Percentiles rank a stretch among this genome's conserved stretches.
These are phyloP conservation scores for Aspergillus ochraceus DNA, from an alignment of 2,329 filamentous ascomycete genomes.

Conservation along the genomic window DNA sequence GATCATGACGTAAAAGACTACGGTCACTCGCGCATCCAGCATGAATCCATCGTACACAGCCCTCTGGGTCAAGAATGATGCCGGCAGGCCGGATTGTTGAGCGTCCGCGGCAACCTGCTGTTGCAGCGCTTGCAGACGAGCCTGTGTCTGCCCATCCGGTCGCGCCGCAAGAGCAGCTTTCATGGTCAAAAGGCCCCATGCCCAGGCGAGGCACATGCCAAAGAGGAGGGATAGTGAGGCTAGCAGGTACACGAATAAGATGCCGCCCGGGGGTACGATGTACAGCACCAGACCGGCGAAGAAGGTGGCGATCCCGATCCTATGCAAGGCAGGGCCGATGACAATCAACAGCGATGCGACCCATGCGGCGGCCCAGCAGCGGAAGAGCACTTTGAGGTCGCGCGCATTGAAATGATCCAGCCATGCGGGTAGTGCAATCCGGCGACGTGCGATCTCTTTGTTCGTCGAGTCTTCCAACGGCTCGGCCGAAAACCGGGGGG, in stretches of 20 bases:
- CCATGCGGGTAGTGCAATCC: slow-evolving; percentile 19
- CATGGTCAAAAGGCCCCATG: slow-evolving; percentile 51
- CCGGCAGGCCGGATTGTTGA: slow-evolving; percentile 30
- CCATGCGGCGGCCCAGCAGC: slow-evolving; percentile 51
- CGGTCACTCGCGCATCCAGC: slow-evolving; percentile 49
- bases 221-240: slow-evolving; percentile 44
- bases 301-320: slow-evolving; percentile 49
- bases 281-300: slow-evolving; percentile 46
- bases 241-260: slow-evolving; percentile 48
- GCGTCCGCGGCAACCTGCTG: slow-evolving; percentile 32
- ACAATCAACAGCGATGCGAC: slow-evolving; percentile 49
- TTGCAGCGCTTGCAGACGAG: slow-evolving; percentile 34
- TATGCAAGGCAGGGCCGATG: slow-evolving; percentile 44
- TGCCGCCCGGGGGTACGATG: slow-evolving; percentile 47
- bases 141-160: slow-evolving; percentile 38
- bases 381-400: slow-evolving; percentile 50
- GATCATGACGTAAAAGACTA: slow-evolving; percentile 36
- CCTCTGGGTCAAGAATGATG: slow-evolving; percentile 31
- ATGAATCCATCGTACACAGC: slow-evolving; percentile 47
- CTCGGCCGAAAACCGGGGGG: not conserved
- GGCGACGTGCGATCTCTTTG: slow-evolving; percentile 1
- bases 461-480: not conserved
- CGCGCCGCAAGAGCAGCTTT: slow-evolving; percentile 48
- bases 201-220: slow-evolving; percentile 51
- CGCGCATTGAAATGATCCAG: slow-evolving; percentile 49